These are phyloP conservation scores for Allomyces arbusculus DNA, from an alignment of 192 early-diverging fungal species.

Conservation along the genomic window DNA sequence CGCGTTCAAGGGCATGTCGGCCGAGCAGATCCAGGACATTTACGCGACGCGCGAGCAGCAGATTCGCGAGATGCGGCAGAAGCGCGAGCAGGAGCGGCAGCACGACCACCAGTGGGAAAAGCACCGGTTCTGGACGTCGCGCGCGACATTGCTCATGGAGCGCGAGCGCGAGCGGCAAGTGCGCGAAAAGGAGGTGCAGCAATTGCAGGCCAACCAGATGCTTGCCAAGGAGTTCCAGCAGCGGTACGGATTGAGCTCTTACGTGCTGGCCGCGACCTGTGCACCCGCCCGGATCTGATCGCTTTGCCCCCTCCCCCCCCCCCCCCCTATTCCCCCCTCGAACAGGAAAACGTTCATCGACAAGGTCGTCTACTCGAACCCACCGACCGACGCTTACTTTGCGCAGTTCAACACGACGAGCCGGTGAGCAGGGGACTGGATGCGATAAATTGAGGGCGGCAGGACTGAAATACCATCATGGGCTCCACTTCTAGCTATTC, in stretches of 20 bases:
- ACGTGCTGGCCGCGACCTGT: not conserved
- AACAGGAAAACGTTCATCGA: slow-evolving; percentile 21
- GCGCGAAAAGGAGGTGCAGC: slow-evolving; percentile 11
- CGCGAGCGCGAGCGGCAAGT: slow-evolving; percentile 15
- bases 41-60: slow-evolving; percentile 21
- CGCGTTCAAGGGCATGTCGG: slow-evolving; percentile 32
- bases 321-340: too few relatives aligned
- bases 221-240: slow-evolving; percentile 19
- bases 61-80: slow-evolving; percentile 15
- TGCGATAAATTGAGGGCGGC: too few relatives aligned
- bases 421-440: slow-evolving; percentile 6
- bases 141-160: slow-evolving; percentile 20
- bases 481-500: too few relatives aligned
- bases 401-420: slow-evolving; percentile 32
- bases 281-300: not conserved
- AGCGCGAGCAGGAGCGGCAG: slow-evolving; percentile 6
- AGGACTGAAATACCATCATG: too few relatives aligned
- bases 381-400: slow-evolving; percentile 25
- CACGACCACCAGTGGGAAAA: slow-evolving; percentile 15
- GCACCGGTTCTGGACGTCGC: slow-evolving; percentile 15
- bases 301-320: too few relatives aligned
- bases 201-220: slow-evolving; percentile 15
- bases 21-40: slow-evolving; percentile 19
- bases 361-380: slow-evolving; percentile 30
- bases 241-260: slow-evolving; percentile 7